phyloP scores from a whole-genome alignment of 2,329 filamentous ascomycete genomes.

The Metarhizium robertsii region DNA sequence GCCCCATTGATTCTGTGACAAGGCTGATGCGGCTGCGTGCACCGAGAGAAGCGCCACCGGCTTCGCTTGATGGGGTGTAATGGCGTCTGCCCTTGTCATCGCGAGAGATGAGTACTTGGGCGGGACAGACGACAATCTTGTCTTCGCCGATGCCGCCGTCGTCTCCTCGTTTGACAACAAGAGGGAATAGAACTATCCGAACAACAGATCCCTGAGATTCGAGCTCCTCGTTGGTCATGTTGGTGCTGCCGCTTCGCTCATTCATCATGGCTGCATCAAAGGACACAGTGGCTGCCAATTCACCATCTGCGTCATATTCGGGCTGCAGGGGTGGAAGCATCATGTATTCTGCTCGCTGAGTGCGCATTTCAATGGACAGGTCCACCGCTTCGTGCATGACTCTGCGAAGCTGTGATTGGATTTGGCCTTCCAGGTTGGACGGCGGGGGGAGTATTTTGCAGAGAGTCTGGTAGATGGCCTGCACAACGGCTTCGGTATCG shows the following conservation, averaged over 20 bases:
- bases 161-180: slow-evolving; percentile 93
- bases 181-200: slow-evolving; percentile 86
- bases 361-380: slow-evolving; percentile 93
- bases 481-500: slow-evolving; percentile 92
- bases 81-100: slow-evolving; percentile 30
- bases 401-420: slow-evolving; percentile 74
- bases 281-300: slow-evolving; percentile 74
- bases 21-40: slow-evolving; percentile 29
- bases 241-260: slow-evolving; percentile 63
- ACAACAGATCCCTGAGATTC: slow-evolving; percentile 70
- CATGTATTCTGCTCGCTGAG: slow-evolving; percentile 92
- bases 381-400: slow-evolving; percentile 85
- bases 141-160: slow-evolving; percentile 82
- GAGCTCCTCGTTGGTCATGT: slow-evolving; percentile 62
- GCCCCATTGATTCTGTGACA: slow-evolving; percentile 23
- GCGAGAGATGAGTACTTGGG: slow-evolving; percentile 76
- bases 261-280: slow-evolving; percentile 97
- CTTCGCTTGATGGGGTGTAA: slow-evolving; percentile 41
- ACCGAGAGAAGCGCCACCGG: slow-evolving; percentile 34
- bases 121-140: slow-evolving; percentile 90
- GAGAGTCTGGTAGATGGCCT: slow-evolving; percentile 73
- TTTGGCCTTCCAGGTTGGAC: slow-evolving; percentile 66
- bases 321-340: slow-evolving; percentile 95
- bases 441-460: slow-evolving; percentile 81
- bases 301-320: slow-evolving; percentile 88